phyloP scores from a whole-genome alignment of 108 stramenopile genomes.

The Chaetoceros tenuissimus region DNA sequence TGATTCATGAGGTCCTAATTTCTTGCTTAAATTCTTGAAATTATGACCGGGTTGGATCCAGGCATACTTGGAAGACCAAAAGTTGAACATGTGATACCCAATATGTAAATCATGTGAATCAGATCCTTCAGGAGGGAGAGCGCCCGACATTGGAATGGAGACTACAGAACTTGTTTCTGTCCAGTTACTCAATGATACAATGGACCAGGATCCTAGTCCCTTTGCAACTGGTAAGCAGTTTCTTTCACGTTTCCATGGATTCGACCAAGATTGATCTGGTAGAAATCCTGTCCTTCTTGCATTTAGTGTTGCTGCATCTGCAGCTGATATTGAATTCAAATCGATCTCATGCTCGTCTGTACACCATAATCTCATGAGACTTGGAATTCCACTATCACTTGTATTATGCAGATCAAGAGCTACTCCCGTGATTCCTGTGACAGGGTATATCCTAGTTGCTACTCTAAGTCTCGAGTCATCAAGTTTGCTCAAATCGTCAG shows the following conservation, averaged over 20 bases:
- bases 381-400: slow-evolving; percentile 60
- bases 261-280: not conserved
- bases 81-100: slow-evolving; percentile 78
- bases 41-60: slow-evolving; percentile 41
- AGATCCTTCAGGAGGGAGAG: slow-evolving; percentile 14
- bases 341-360: slow-evolving; percentile 44
- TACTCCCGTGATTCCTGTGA: slow-evolving; percentile 69
- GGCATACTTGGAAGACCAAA: slow-evolving; percentile 77
- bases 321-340: slow-evolving; percentile 2
- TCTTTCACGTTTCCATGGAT: slow-evolving; percentile 54
- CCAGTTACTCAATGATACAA: slow-evolving; percentile 81
- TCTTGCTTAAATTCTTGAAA: slow-evolving; percentile 42
- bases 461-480: slow-evolving; percentile 46
- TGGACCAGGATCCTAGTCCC: slow-evolving; percentile 81
- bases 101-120: slow-evolving; percentile 8
- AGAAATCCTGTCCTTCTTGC: slow-evolving; percentile 29
- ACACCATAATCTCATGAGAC: slow-evolving; percentile 69
- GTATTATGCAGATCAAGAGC: slow-evolving; percentile 77
- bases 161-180: slow-evolving; percentile 36
- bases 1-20: slow-evolving; percentile 61
- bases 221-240: slow-evolving; percentile 71
- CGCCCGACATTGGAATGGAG: slow-evolving; percentile 28
- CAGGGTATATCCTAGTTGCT: slow-evolving; percentile 68
- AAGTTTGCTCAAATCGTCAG: slow-evolving; percentile 83
- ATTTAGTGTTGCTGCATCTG: slow-evolving; percentile 22